phyloP scores from a whole-genome alignment of 805 yeast species.

The Spathaspora gorwiae region DNA sequence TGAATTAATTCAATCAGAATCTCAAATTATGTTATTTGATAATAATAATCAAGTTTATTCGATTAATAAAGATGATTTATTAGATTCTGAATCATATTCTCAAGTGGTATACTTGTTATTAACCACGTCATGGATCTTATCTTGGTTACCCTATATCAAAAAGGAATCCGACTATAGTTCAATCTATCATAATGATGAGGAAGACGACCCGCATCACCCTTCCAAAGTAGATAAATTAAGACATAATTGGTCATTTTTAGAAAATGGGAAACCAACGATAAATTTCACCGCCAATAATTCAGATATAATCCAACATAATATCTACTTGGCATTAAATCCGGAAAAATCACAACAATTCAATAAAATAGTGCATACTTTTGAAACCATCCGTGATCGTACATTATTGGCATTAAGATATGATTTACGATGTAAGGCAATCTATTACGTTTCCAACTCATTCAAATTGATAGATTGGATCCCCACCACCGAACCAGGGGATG shows the following conservation, averaged over 20 bases:
- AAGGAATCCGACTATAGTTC: constrained; percentile 33
- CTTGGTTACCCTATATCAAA: constrained; percentile 56
- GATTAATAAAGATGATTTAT: constrained; percentile 45
- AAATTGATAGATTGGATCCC: constrained; percentile 48
- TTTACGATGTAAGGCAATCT: constrained; percentile 48
- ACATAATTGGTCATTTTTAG: constrained; percentile 39
- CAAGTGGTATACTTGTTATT: constrained; percentile 50
- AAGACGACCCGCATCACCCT: constrained; percentile 11
- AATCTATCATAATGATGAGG: constrained; percentile 14
- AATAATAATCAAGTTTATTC: constrained; percentile 4
- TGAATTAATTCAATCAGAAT: constrained; percentile 17
- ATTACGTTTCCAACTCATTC: constrained; percentile 47
- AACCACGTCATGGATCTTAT: constrained; percentile 51
- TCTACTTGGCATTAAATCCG: constrained; percentile 30
- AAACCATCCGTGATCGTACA: constrained; percentile 31
- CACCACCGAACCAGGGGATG: constrained; percentile 51
- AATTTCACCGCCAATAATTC: constrained; percentile 11
- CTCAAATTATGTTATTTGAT: constrained; percentile 17
- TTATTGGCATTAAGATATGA: constrained; percentile 54
- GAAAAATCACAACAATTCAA: constrained; percentile 33
- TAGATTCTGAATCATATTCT: constrained; percentile 50
- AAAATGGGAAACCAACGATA: constrained; percentile 26
- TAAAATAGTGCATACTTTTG: constrained; percentile 27
- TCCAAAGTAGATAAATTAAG: constrained; percentile 30
- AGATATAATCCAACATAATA: constrained; percentile 20